Base-by-base conservation (phyloP, 2,329 filamentous ascomycete species). In the Myriosclerotinia scirpicola region DNA sequence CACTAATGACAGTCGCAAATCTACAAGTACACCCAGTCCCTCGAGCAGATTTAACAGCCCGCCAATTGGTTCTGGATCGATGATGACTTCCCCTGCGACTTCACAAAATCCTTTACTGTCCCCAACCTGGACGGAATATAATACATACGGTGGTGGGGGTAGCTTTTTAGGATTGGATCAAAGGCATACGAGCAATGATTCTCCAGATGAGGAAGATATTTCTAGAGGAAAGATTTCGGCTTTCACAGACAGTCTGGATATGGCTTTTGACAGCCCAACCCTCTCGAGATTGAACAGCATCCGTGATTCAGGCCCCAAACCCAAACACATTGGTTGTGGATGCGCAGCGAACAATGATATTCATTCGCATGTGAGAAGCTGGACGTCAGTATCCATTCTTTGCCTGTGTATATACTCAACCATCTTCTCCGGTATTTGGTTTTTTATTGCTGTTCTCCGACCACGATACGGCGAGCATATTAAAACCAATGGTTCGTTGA, bases 381-480 rank as follows among this genome's bases (percentile, higher is more conserved):
- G 84, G 83, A 77, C 88, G 12, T 82, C 80, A 11, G 73, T 82
- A 14, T 80, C 78, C 0, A 78, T 85, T 17, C 72, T 83, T 22
- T 54, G 77, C 1, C 73, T 86, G 1, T 87, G 86, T 0, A 63
- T 90, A 1, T 89, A 89, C 71, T 89, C 87, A 0, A 90, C 87
- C 0, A 69, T 84, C 2, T 80, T 89, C 64, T 89, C 87, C n/a
- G 84, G 82, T 0, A 77, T 90, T n/a, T 92, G 88, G 80, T 78
- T 93, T 1, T 77, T 83, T 0, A 80, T 89, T 5, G 87, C 89
- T 0, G 77, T 90, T 14, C 74, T 80, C 1, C 87, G 87, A 67
- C 89, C 89, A 0, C 79, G 84, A 69, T 93, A 86, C 77, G 87
- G 87, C 11, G 79, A 79, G 11, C 76, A 71, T 2, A 87, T 93